Percentiles rank a stretch among this genome's conserved stretches.
These are phyloP conservation scores for Aspergillus clavatus DNA, from an alignment of 2,329 filamentous ascomycete genomes.

Conservation along the genomic window DNA sequence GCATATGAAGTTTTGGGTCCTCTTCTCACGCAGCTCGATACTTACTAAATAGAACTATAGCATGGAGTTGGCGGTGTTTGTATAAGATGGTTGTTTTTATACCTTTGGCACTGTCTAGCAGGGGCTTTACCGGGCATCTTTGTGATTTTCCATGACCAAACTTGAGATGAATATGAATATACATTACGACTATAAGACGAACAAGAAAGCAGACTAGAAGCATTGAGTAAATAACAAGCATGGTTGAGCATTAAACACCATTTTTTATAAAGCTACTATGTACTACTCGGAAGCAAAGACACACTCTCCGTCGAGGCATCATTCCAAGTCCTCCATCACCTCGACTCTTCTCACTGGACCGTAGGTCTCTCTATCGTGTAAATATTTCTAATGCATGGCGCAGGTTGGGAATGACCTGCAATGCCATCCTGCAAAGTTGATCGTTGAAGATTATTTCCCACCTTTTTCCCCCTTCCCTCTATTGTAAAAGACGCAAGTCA, in stretches of 20 bases:
- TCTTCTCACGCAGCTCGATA: neutral
- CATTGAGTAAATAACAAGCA: neutral
- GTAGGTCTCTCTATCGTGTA: neutral
- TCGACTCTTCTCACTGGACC: neutral
- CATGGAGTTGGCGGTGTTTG: constrained; percentile 29
- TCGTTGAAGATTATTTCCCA: neutral
- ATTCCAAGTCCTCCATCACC: neutral
- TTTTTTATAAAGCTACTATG: neutral
- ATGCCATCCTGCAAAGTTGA: neutral
- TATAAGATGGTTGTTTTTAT: constrained; percentile 1
- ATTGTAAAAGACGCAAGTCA: neutral
- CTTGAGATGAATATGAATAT: neutral
- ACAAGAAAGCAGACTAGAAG: no score
- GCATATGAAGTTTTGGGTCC: no score
- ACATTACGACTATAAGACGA: no score
- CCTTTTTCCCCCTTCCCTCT: neutral
- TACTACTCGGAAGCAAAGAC: neutral
- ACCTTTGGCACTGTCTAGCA: no score
- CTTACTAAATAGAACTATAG: constrained; percentile 18
- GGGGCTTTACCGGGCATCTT: neutral
- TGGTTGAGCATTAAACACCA: neutral
- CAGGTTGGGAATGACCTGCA: neutral
- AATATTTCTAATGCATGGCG: neutral
- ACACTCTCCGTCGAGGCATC: neutral
- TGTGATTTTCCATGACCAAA: neutral